A percentile compares a stretch with the other conserved stretches of the same genome.
Evolutionary conservation across 139 green algal genomes (phyloP).

Genomic region (Picochlorum sp.): DNA sequence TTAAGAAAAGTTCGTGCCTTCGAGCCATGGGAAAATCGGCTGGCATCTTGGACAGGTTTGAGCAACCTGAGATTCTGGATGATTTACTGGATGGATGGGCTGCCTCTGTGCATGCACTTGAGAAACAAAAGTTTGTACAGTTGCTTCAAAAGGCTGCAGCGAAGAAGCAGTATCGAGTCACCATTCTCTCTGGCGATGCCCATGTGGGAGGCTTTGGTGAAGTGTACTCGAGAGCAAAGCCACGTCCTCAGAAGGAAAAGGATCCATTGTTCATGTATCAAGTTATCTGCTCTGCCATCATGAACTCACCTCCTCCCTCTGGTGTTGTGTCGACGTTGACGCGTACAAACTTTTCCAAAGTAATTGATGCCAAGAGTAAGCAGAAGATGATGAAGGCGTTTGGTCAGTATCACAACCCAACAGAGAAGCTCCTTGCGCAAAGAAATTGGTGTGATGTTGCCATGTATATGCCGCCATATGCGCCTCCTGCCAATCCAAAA

Average conservation of each 20-base stretch:
- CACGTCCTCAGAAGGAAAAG: slow-evolving; percentile 20
- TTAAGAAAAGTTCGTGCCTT: background rate
- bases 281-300: slow-evolving; percentile 42
- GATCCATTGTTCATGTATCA: slow-evolving; percentile 41
- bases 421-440: slow-evolving; percentile 26
- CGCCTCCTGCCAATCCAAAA: slow-evolving; percentile 7
- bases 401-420: slow-evolving; percentile 9
- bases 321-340: slow-evolving; percentile 35
- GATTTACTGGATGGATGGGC: slow-evolving; percentile 30
- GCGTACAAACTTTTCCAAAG: slow-evolving; percentile 23
- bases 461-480: slow-evolving; percentile 15
- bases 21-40: background rate
- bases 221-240: slow-evolving; percentile 25
- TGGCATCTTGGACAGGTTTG: slow-evolving; percentile 24
- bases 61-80: slow-evolving; percentile 32
- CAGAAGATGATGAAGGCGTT: slow-evolving; percentile 29
- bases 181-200: slow-evolving; percentile 39
- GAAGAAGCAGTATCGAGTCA: slow-evolving; percentile 16
- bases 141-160: slow-evolving; percentile 25
- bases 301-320: slow-evolving; percentile 39
- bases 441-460: slow-evolving; percentile 39
- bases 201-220: slow-evolving; percentile 34
- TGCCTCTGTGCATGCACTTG: slow-evolving; percentile 19
- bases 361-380: slow-evolving; percentile 12
- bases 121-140: slow-evolving; percentile 27